Base-by-base conservation (phyloP, 768 basidiomycete genomes). In the Lactarius tabidus region DNA sequence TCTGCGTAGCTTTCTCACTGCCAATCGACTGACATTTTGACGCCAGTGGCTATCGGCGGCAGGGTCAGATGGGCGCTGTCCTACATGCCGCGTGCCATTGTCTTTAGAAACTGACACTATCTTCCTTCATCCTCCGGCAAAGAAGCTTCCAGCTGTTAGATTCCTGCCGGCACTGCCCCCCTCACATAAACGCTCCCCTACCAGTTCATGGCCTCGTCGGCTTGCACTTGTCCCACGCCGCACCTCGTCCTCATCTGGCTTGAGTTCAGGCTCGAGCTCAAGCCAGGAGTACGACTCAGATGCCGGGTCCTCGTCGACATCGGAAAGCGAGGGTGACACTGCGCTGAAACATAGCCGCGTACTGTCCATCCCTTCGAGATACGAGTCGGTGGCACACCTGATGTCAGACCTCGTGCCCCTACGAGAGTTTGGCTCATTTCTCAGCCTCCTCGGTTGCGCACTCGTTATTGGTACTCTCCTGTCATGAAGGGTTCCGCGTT, bases 21-120 rank as follows among this genome's bases (percentile, higher is more conserved):
- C 35, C 26, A n/a, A n/a, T n/a, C 48, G 9, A 9, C 39, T 60
- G 20, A 63, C 33, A n/a, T 23, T n/a, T 17, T 53, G 28, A 43
- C 15, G 18, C 2, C 56, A 70, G 69, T 70, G 69, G 69, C 36
- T 70, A 15, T 63, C 60, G 1, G 67, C 61, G 31, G 23, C 20
- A 7, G 59, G 59, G 17, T 69, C 69, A 4, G 69, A 70, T 55
- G 69, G 69, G 41, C 69, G 69, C 12, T 70, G 69, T 53, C 69
- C 69, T 10, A 70, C 69, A 2, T 70, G 69, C 38, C 69, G 67
- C 0, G 69, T 70, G 29, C 63, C 64, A 10, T 54, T 69, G 35
- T 65, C 69, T 12, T 12, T 70, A 2, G 69, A 69, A 60, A 45
- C 38, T 2, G 69, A 70, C 57, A 70, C 69, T 1, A 70, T 70